Conservation (phyloP, 371 early-diverging fungal genomes). For the Haplosporangium sp. region DNA sequence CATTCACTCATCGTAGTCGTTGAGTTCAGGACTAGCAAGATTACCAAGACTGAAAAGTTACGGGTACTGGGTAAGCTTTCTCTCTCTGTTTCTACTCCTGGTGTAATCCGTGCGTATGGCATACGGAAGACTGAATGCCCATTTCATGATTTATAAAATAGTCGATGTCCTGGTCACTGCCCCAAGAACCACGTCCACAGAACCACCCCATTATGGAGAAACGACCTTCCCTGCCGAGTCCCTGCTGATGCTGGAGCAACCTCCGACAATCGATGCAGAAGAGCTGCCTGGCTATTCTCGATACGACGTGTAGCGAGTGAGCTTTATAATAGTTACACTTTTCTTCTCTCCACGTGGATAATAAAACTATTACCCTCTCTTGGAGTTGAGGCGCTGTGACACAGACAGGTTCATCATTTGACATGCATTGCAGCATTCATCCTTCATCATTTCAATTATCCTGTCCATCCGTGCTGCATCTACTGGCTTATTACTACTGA, state of each 20-base stretch:
- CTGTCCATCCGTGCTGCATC: too few species aligned
- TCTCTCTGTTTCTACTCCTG: neutral
- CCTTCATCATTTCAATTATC: too few species aligned
- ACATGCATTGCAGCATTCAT: too few species aligned
- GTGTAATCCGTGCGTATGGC: neutral
- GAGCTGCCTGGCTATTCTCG: conserved; percentile 32
- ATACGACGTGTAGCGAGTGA: conserved; percentile 7
- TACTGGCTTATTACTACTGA: too few species aligned
- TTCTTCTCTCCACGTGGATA: neutral
- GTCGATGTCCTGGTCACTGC: conserved; percentile 29
- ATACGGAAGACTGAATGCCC: conserved; percentile 5
- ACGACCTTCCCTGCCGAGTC: conserved; percentile 9
- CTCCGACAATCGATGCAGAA: conserved; percentile 15
- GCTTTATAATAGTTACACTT: neutral
- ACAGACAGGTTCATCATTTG: too few species aligned
- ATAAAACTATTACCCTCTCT: neutral
- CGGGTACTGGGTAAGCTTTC: conserved; percentile 14
- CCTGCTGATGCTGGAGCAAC: conserved; percentile 3
- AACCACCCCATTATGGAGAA: conserved; percentile 28
- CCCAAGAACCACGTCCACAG: conserved; percentile 4
- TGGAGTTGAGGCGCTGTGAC: too few species aligned
- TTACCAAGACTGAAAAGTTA: conserved; percentile 21
- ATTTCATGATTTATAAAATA: neutral
- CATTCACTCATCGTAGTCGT: conserved; percentile 12
- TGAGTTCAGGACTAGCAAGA: conserved; percentile 18